Evolutionary conservation across 805 yeast genomes (phyloP), one percentile per base, ranked within the genome.

Genomic region (Saccharomycopsis fodiens): DNA sequence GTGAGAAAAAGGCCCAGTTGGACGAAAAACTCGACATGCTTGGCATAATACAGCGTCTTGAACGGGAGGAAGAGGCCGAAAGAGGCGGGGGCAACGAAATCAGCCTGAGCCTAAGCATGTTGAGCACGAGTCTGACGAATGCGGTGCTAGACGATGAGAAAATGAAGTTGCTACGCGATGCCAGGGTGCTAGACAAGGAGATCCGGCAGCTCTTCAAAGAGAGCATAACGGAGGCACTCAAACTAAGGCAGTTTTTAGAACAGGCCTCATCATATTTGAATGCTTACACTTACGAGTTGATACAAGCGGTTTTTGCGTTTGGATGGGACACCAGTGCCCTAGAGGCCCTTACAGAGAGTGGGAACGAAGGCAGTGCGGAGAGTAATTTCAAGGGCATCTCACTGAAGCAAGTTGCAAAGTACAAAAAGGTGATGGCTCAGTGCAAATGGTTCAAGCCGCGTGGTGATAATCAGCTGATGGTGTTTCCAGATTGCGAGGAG

Each of bases 1-100:
- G 53, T n/a, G 41, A 51, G 3, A 44, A 54, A 13, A 29, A 51
- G 1, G 48, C 54, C 29, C 52, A 55, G 19, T 27, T 44, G 3
- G 37, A 30, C 35, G 34, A 27, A 8, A 27, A 13, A 12, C 23
- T 39, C n/a, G 32, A 17, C 16, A 6, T 20, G 16, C 10, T 36
- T 15, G 22, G 31, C 19, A 6, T 37, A 20, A 13, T 44, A 13
- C 22, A 20, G 15, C 10, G 31, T 13, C 16, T 38, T 37, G 30
- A 32, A 15, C 36, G 36, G 15, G 36, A 32, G 29, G 6, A 25
- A 25, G 29, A 25, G 10, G 29, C 10, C 29, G 10, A 25, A 6
- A 7, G 29, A 25, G 29, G 17, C 29, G 21, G 23, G 4, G 32
- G 5, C 16, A 31, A 19, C 6, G 41, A 32, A 3, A 20, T 7